Conservation (phyloP, 2,329 filamentous ascomycete genomes). For the Lizonia empirigonia region DNA sequence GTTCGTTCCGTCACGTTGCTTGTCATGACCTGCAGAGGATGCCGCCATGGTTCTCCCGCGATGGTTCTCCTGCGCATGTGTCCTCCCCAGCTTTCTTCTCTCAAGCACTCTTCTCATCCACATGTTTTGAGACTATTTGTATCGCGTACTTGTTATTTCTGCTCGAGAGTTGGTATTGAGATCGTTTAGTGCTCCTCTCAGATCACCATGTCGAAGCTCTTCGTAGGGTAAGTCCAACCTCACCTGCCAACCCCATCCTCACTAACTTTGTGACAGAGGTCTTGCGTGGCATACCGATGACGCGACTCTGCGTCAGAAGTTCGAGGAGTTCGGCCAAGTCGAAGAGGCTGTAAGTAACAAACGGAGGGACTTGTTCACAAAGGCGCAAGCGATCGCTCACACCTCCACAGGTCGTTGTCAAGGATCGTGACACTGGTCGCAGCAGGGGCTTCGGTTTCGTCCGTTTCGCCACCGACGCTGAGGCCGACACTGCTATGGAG, state of each 20-base stretch:
- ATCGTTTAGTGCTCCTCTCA: slow-evolving; percentile 46
- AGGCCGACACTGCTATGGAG: slow-evolving; percentile 77
- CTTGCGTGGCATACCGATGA: slow-evolving; percentile 99
- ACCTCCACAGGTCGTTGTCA: slow-evolving; percentile 80
- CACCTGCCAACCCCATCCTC: not conserved
- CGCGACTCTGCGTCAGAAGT: slow-evolving; percentile 82
- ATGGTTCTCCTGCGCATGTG: slow-evolving; percentile 36
- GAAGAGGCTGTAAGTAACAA: slow-evolving; percentile 85
- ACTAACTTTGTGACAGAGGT: slow-evolving; percentile 65
- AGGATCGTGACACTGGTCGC: slow-evolving; percentile 94
- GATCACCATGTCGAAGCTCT: slow-evolving; percentile 83
- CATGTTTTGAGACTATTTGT: slow-evolving; percentile 36
- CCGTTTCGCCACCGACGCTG: slow-evolving; percentile 76
- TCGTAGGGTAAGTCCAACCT: slow-evolving; percentile 75
- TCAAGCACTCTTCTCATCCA: slow-evolving; percentile 24
- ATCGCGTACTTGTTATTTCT: slow-evolving; percentile 33
- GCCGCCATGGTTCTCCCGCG: slow-evolving; percentile 40
- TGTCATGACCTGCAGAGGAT: slow-evolving; percentile 34
- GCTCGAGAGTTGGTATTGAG: slow-evolving; percentile 48
- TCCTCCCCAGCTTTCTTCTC: slow-evolving; percentile 26
- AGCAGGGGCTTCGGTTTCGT: slow-evolving; percentile 98
- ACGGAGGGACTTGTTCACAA: not conserved
- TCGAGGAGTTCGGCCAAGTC: slow-evolving; percentile 86
- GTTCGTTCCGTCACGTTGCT: slow-evolving; percentile 49
- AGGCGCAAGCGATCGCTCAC: slow-evolving; percentile 24